These are phyloP conservation scores for Candida nemodendra DNA, from an alignment of 805 yeast species.

Conservation along the genomic window DNA sequence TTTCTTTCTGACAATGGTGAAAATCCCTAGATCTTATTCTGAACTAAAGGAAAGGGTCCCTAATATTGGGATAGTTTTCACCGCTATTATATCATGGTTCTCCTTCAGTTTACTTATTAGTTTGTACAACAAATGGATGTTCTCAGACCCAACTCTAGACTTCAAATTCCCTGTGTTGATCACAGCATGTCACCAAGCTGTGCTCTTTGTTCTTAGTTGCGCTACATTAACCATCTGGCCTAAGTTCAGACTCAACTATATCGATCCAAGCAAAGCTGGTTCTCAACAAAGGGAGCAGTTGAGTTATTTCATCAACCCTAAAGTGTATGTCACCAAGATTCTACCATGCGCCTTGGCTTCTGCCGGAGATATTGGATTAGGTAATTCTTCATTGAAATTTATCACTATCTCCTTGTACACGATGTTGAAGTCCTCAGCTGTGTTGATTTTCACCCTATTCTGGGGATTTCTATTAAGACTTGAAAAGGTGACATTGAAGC, in stretches of 20 bases:
- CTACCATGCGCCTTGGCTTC: constrained; percentile 84
- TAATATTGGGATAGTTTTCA: constrained; percentile 21
- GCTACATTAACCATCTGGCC: constrained; percentile 44
- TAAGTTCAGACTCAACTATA: constrained; percentile 39
- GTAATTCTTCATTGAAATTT: constrained; percentile 73
- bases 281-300: constrained; percentile 8
- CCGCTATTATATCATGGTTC: constrained; percentile 49
- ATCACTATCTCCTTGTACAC: constrained; percentile 82
- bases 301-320: constrained; percentile 30
- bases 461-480: constrained; percentile 77
- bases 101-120: constrained; percentile 62
- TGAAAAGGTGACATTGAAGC: constrained; percentile 65
- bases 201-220: constrained; percentile 54
- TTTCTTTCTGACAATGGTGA: too few species aligned
- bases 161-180: constrained; percentile 77
- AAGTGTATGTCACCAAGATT: constrained; percentile 48
- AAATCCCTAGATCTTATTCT: constrained; percentile 22
- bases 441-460: constrained; percentile 72
- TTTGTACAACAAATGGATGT: constrained; percentile 93
- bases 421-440: constrained; percentile 81
- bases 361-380: constrained; percentile 87
- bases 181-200: constrained; percentile 78
- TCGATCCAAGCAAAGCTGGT: constrained; percentile 14
- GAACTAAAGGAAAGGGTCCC: constrained; percentile 24
- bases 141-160: constrained; percentile 64